Base-by-base conservation (phyloP, 331 rosid genomes). In the Malus hybrid region DNA sequence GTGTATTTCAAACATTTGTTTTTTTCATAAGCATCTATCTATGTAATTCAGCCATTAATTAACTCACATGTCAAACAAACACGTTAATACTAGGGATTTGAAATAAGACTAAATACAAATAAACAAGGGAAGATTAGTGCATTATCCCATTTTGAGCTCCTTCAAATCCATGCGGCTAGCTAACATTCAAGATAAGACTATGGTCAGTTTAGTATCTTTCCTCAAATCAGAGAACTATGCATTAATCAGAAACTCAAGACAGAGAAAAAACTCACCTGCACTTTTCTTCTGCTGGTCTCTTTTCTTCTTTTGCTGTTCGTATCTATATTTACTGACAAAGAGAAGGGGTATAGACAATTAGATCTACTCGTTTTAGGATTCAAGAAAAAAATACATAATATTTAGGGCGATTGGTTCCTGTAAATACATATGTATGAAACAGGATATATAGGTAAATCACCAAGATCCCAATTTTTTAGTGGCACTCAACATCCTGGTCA, bases 131-230 rank as follows among this genome's bases (percentile, higher is more conserved):
- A 46, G 63, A 62, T 19, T 24, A 19, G 62, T 59, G 71, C 59
- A 48, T 81, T 89, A 95, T 96, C 99, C 99, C 99, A 95, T 95
- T 85, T 95, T 95, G 75, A 95, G 93, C 90, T 92, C 99, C 86
- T 95, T 95, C 93, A 90, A 80, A 86, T 89, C 97, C 99, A 90
- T 89, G 78, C 99, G 97, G 78, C 11, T 88, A n/a, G 98, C 99
- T 95, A 83, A 31, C 91, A 89, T 88, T 81, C 73, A 85, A 85
- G 72, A 87, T 76, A 74, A 80, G 67, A 87, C 62, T 36, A 69
- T 50, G 6, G 79, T 95, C 83, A 90, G 84, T 82, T 95, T 81
- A 90, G 84, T 80, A 82, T 76, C 78, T 80, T 74, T 73, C 64
- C 75, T 52, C 79, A 71, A 72, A 71, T 76, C 67, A 18, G 52